phyloP scores from a whole-genome alignment of 2,329 filamentous ascomycete genomes.

The Colletotrichum sp. region DNA sequence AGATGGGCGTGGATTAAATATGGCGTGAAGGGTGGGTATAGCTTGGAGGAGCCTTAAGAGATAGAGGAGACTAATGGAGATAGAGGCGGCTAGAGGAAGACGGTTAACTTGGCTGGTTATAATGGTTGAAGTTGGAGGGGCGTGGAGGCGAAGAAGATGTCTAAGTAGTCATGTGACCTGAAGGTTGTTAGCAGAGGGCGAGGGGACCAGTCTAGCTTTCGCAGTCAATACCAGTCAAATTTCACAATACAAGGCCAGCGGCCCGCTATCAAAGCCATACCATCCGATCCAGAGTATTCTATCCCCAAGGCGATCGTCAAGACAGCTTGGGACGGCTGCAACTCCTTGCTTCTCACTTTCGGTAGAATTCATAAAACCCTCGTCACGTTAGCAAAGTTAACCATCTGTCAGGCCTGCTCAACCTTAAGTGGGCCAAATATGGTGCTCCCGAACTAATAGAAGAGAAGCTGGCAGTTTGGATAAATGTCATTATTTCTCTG shows the following conservation, averaged over 20 bases:
- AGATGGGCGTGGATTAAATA: too few relatives aligned
- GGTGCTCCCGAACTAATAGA: not conserved
- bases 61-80: too few relatives aligned
- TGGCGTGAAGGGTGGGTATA: too few relatives aligned
- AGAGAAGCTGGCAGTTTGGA: not conserved
- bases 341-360: not conserved
- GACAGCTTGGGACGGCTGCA: not conserved
- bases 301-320: not conserved
- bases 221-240: not conserved
- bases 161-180: not conserved
- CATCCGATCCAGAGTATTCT: not conserved
- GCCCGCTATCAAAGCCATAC: not conserved
- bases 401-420: not conserved
- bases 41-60: too few relatives aligned
- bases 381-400: rapidly evolving
- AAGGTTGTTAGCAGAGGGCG: not conserved
- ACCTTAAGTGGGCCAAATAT: not conserved
- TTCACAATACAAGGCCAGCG: not conserved
- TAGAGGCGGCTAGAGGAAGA: too few relatives aligned
- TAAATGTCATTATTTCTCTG: not conserved
- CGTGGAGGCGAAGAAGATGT: too few relatives aligned
- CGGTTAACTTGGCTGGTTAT: too few relatives aligned
- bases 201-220: not conserved
- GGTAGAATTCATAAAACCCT: rapidly evolving
- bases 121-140: too few relatives aligned